Percentiles rank a stretch among this genome's conserved stretches.
phyloP scores from a whole-genome alignment of 2,329 filamentous ascomycete genomes.

The Bertia moriformis region DNA sequence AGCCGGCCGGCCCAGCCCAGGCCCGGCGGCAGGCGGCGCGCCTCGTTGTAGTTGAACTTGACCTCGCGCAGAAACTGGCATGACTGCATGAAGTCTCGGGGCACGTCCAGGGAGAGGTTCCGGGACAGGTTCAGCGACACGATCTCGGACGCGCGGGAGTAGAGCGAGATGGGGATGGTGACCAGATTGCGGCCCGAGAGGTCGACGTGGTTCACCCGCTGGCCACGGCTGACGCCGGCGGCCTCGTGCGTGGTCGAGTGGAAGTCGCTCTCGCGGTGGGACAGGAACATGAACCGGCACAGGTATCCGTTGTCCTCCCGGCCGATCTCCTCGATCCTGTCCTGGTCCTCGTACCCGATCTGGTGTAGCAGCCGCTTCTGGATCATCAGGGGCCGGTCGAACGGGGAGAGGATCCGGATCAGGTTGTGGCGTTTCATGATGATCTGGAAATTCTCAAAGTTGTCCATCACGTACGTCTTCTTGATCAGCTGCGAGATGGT shows the following conservation, averaged over 20 bases:
- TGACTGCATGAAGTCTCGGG: constrained; percentile 88
- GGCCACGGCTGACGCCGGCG: constrained; percentile 64
- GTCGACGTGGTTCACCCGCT: constrained; percentile 90
- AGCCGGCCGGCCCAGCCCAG: constrained; percentile 67
- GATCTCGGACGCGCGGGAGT: constrained; percentile 82
- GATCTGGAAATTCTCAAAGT: constrained; percentile 86
- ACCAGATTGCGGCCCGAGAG: constrained; percentile 78
- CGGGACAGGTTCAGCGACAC: constrained; percentile 86
- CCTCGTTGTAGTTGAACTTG: constrained; percentile 90
- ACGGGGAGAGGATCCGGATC: constrained; percentile 62
- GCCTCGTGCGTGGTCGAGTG: constrained; percentile 64
- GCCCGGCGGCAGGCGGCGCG: constrained; percentile 70
- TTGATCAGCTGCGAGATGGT: constrained; percentile 82
- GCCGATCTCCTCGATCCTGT: constrained; percentile 82
- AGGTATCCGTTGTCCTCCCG: constrained; percentile 96
- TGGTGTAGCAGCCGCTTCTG: constrained; percentile 85
- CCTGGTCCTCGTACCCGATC: constrained; percentile 74
- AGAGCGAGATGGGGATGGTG: constrained; percentile 87
- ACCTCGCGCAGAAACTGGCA: constrained; percentile 86
- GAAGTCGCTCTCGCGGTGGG: constrained; percentile 72
- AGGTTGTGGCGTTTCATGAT: constrained; percentile 87
- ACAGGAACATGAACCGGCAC: constrained; percentile 87
- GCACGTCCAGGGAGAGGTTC: constrained; percentile 82
- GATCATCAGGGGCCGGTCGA: constrained; percentile 74
- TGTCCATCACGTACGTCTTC: constrained; percentile 84